Conservation (phyloP, 441 rosid species). For the Populus hybrid region DNA sequence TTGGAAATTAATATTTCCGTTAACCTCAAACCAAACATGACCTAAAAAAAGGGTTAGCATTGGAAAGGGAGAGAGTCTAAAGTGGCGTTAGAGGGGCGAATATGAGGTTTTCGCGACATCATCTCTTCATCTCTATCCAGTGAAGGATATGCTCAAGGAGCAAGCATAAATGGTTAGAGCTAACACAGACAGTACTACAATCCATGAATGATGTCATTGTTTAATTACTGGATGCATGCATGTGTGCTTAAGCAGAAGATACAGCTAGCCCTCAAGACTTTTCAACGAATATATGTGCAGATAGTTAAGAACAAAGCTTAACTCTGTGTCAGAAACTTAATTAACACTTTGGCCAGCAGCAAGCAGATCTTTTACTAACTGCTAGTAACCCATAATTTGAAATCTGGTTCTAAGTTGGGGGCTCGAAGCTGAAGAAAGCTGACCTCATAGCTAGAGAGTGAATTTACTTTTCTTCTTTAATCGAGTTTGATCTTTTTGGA, state of each 20-base stretch:
- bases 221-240: background rate
- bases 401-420: conserved; percentile 8
- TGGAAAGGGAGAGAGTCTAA: too few species aligned
- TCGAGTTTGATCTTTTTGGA: background rate
- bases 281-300: background rate
- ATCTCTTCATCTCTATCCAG: too few species aligned
- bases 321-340: conserved; percentile 13
- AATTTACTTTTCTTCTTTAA: background rate
- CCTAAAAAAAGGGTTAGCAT: too few species aligned
- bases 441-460: background rate
- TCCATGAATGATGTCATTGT: background rate
- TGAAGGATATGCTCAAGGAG: too few species aligned
- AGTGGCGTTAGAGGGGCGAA: too few species aligned
- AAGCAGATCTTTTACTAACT: background rate
- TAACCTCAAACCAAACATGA: too few species aligned
- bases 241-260: background rate
- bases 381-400: background rate
- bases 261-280: background rate
- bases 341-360: background rate
- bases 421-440: conserved; percentile 22
- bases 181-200: too few species aligned
- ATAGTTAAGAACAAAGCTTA: background rate
- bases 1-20: too few species aligned
- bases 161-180: too few species aligned
- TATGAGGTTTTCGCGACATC: too few species aligned